phyloP scores from a whole-genome alignment of 768 basidiomycete species.

The Kwoniella botswanensis region DNA sequence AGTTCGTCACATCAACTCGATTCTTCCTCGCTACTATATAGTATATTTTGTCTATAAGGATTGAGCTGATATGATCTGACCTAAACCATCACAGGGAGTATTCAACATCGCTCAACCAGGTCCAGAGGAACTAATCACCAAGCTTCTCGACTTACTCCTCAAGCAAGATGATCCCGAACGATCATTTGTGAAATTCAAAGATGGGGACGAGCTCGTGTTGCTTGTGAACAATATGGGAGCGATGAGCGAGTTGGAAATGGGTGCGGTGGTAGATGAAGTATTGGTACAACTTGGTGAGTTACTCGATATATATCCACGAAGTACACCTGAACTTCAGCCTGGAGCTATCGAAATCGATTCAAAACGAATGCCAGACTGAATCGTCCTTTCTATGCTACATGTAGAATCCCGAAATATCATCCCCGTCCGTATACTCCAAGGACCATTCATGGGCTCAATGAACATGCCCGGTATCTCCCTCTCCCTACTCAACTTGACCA shows the following conservation, averaged over 20 bases:
- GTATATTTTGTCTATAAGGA: no score
- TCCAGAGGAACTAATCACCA: constrained; percentile 70
- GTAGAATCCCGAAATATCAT: constrained; percentile 49
- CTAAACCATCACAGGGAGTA: constrained; percentile 38
- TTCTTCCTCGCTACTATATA: constrained; percentile 40
- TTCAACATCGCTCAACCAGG: constrained; percentile 64
- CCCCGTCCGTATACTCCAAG: constrained; percentile 62
- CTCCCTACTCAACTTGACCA: constrained; percentile 67
- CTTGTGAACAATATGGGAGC: constrained; percentile 89
- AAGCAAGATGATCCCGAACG: constrained; percentile 74
- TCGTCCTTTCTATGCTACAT: neutral
- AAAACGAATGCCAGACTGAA: no score
- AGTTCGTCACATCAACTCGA: no score
- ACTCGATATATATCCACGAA: neutral
- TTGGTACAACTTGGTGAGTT: constrained; percentile 61
- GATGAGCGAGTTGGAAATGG: constrained; percentile 78
- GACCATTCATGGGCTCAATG: constrained; percentile 75
- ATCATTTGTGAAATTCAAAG: constrained; percentile 57
- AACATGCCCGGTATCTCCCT: constrained; percentile 94
- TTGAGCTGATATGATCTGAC: no score
- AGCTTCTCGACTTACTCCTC: constrained; percentile 73
- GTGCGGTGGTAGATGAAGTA: constrained; percentile 69
- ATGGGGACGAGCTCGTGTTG: constrained; percentile 63
- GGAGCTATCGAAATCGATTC: no score
- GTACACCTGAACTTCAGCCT: no score